Evolutionary conservation across 2,329 filamentous ascomycete genomes (phyloP).

Genomic region (Elsinoe batatas): DNA sequence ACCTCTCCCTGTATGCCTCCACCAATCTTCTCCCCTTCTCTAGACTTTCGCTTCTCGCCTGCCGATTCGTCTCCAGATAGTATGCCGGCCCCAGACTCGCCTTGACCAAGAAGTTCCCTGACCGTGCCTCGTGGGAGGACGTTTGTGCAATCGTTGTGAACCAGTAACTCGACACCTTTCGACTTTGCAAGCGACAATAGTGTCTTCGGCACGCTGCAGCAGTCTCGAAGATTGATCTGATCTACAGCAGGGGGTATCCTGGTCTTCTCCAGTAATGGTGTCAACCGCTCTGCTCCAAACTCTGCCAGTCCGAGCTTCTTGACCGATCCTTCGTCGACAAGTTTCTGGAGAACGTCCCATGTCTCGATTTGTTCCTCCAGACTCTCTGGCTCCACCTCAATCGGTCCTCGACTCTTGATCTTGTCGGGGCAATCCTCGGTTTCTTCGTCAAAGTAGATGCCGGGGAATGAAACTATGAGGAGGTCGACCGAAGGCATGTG

Average conservation of each 20-base stretch:
- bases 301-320: constrained; percentile 75
- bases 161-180: constrained; percentile 74
- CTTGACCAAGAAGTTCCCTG: constrained; percentile 68
- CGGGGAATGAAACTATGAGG: constrained; percentile 85
- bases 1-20: constrained; percentile 65
- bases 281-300: constrained; percentile 75
- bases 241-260: constrained; percentile 69
- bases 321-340: constrained; percentile 63
- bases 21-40: constrained; percentile 28
- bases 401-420: constrained; percentile 28
- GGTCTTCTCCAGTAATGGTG: constrained; percentile 63
- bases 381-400: constrained; percentile 44
- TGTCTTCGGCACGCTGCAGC: constrained; percentile 87
- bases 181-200: constrained; percentile 76
- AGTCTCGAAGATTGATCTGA: constrained; percentile 93
- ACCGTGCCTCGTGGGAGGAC: constrained; percentile 79
- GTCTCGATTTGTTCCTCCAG: constrained; percentile 58
- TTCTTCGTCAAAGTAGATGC: constrained; percentile 85
- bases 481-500: constrained; percentile 69
- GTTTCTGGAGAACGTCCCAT: constrained; percentile 57
- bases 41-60: constrained; percentile 33
- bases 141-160: constrained; percentile 89
- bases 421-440: constrained; percentile 68
- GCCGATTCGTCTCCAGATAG: constrained; percentile 50
- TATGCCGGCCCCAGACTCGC: constrained; percentile 62